Conservation (phyloP, 176 grass and related monocot genomes). For the Aegilops speltoides region DNA sequence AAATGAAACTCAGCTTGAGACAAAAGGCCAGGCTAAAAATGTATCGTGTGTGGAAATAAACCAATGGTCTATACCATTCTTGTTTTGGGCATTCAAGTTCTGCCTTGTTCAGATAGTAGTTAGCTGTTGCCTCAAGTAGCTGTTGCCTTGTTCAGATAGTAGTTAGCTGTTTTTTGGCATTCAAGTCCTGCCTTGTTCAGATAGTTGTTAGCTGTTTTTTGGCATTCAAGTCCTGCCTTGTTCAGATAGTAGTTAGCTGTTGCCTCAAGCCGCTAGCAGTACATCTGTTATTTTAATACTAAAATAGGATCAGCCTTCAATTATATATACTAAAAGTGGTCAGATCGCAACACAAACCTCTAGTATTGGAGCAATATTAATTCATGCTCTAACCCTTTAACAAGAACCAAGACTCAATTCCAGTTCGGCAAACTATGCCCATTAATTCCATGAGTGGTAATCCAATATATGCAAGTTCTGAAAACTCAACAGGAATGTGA, state of each 20-base stretch:
- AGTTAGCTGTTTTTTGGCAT: neutral
- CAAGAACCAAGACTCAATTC: neutral
- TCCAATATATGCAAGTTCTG: conserved; percentile 23
- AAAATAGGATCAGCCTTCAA: neutral
- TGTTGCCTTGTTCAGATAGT: neutral
- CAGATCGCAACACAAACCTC: neutral
- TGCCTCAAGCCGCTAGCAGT: neutral
- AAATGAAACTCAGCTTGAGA: neutral
- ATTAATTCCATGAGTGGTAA: neutral
- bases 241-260: neutral
- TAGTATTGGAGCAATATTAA: neutral
- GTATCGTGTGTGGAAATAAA: neutral
- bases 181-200: no score
- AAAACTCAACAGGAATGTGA: neutral
- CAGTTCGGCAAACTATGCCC: neutral
- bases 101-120: neutral
- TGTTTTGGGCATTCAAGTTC: neutral
- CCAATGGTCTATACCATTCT: neutral
- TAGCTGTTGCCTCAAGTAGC: neutral
- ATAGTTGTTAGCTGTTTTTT: neutral
- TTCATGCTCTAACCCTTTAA: neutral
- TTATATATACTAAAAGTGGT: neutral
- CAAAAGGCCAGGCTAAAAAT: neutral
- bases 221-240: no score
- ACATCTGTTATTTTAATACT: neutral